These are phyloP conservation scores for Daldinia bambusicola DNA, from an alignment of 495 filamentous ascomycete species.

Conservation along the genomic window DNA sequence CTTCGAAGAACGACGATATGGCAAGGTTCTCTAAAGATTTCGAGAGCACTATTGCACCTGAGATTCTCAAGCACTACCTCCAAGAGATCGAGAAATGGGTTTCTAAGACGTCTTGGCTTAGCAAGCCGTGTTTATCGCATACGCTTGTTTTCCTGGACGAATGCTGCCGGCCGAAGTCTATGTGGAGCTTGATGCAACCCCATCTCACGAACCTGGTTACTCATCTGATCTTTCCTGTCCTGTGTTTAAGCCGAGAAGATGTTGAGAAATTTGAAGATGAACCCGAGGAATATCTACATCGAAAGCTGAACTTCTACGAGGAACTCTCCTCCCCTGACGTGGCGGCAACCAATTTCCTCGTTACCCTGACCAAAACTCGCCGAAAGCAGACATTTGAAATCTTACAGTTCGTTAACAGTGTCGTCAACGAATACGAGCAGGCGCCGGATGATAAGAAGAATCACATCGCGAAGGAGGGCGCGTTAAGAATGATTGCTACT, in stretches of 20 bases:
- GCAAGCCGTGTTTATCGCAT: constrained; percentile 89
- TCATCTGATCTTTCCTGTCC: constrained; percentile 92
- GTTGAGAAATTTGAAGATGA: constrained; percentile 93
- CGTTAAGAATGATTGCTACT: constrained; percentile 96
- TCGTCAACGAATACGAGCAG: constrained; percentile 88
- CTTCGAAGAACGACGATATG: constrained; percentile 73
- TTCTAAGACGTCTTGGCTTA: constrained; percentile 91
- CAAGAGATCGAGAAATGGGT: constrained; percentile 97
- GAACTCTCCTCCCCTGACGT: constrained; percentile 96
- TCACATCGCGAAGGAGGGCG: constrained; percentile 94
- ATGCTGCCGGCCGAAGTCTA: constrained; percentile 95
- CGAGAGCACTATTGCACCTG: constrained; percentile 88
- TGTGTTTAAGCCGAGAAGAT: constrained; percentile 93
- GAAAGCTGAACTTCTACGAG: constrained; percentile 97
- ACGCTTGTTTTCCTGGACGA: constrained; percentile 95
- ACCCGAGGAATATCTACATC: constrained; percentile 94
- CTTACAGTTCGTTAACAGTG: constrained; percentile 88
- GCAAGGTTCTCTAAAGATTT: constrained; percentile 87
- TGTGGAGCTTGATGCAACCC: constrained; percentile 93
- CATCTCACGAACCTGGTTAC: constrained; percentile 91
- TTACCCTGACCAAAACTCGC: constrained; percentile 91
- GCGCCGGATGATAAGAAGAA: constrained; percentile 87
- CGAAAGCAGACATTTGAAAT: constrained; percentile 96
- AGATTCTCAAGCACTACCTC: constrained; percentile 93
- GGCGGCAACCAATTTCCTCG: constrained; percentile 94